Percentiles rank a stretch among this genome's conserved stretches.
These are phyloP conservation scores for Knufia petricola DNA, from an alignment of 2,329 filamentous ascomycete genomes.

Conservation along the genomic window DNA sequence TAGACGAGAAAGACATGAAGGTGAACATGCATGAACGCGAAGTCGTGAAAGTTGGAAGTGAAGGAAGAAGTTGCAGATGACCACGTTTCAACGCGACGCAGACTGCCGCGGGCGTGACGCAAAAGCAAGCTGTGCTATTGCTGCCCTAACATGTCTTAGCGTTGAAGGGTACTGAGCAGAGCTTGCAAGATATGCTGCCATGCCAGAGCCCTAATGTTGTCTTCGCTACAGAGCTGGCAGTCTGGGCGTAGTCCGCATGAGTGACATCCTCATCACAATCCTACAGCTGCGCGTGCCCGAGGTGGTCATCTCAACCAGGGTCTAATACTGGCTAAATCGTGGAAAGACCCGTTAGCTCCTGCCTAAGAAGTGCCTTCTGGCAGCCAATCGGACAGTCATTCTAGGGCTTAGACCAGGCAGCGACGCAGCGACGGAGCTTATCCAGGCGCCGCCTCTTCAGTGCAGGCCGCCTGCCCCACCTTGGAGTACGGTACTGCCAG, in stretches of 20 bases:
- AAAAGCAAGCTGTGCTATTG: not conserved
- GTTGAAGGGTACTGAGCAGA: not conserved
- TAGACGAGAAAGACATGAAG: not conserved
- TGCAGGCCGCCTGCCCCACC: not conserved
- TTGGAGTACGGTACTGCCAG: too few relatives aligned
- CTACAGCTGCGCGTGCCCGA: too few relatives aligned
- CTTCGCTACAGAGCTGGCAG: too few relatives aligned
- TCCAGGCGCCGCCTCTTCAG: too few relatives aligned
- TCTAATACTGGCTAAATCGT: not conserved
- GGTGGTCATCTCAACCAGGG: not conserved
- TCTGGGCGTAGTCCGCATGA: too few relatives aligned
- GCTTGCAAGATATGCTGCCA: too few relatives aligned
- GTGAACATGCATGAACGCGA: not conserved
- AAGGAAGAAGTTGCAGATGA: constrained; percentile 6
- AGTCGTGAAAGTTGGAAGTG: constrained; percentile 2
- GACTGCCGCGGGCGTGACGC: not conserved
- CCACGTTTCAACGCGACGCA: not conserved
- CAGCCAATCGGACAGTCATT: not conserved
- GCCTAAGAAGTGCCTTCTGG: not conserved
- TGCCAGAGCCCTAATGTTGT: too few relatives aligned
- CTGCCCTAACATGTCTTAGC: not conserved
- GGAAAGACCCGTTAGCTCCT: not conserved
- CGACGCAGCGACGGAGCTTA: not conserved
- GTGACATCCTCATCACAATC: too few relatives aligned
- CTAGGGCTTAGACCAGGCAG: not conserved